These are phyloP conservation scores for Hypoxylon fragiforme DNA, from an alignment of 495 filamentous ascomycete species.

Conservation along the genomic window DNA sequence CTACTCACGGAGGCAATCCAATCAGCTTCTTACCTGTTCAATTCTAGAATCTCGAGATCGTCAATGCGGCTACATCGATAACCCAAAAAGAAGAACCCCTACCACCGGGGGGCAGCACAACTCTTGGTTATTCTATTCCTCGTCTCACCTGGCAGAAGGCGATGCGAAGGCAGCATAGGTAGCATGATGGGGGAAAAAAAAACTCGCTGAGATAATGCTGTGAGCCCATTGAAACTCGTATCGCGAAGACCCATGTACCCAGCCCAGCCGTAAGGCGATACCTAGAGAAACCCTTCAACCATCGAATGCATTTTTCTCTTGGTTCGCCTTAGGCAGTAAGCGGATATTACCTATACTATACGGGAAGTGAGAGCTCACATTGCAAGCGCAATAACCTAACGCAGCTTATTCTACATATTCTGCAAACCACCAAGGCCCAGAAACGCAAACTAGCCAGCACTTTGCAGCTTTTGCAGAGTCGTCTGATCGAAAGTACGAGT, in stretches of 20 bases:
- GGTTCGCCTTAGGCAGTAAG: too few species aligned
- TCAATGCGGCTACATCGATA: constrained; percentile 3
- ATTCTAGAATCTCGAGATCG: constrained; percentile 15
- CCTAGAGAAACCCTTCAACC: constrained; percentile 20
- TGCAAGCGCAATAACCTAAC: too few species aligned
- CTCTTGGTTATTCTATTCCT: constrained; percentile 17
- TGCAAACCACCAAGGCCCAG: constrained; percentile 3
- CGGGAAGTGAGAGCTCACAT: too few species aligned
- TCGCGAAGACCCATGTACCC: too few species aligned
- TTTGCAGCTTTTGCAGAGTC: constrained; percentile 13
- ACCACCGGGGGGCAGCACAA: constrained; percentile 24
- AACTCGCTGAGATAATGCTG: constrained; percentile 31
- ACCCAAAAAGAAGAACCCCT: too few species aligned
- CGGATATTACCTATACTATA: too few species aligned
- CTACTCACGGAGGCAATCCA: constrained; percentile 8
- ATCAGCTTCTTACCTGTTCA: constrained; percentile 1
- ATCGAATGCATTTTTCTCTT: constrained; percentile 2
- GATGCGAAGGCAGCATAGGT: constrained; percentile 3
- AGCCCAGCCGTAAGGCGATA: constrained; percentile 19
- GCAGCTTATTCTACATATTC: not conserved
- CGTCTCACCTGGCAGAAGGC: constrained; percentile 18
- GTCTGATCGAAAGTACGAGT: too few species aligned
- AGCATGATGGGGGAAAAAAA: not conserved
- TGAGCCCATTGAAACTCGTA: constrained; percentile 23
- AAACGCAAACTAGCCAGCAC: constrained; percentile 10